Evolutionary conservation across 192 early-diverging fungal genomes (phyloP), one percentile per base, ranked within the genome.

Genomic region (Gamsiella multidivaricata): DNA sequence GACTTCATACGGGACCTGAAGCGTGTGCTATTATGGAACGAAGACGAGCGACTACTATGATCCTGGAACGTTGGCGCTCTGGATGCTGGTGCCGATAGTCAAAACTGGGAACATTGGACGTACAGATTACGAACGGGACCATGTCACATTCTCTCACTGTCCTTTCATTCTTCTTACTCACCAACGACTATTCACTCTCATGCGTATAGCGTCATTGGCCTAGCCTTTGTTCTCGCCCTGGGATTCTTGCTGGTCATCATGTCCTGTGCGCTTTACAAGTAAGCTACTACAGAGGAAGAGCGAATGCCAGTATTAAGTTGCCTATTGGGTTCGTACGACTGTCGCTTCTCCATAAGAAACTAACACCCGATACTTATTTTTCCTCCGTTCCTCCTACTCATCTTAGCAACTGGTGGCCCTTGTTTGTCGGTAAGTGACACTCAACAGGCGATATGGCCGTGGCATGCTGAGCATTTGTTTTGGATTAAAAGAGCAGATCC

Each of bases 171-270:
- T n/a, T n/a, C n/a, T n/a, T n/a, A n/a, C n/a, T n/a, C n/a, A n/a
- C n/a, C n/a, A n/a, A n/a, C n/a, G n/a, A n/a, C n/a, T n/a, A n/a
- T n/a, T n/a, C n/a, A n/a, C n/a, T n/a, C n/a, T n/a, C n/a, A n/a
- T n/a, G n/a, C n/a, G n/a, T 28, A 47, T 25, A 88, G 85, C 37
- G 95, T 97, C 51, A 95, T 96, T 64, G 91, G 80, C 41, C 86
- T 99, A 39, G 93, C 97, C 25, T 95, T 97, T 81, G 93, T 94
- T 59, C 85, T 99, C 47, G 96, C 95, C 15, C 81, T 87, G 57
- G 97, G 97, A 29, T 95, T 97, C 66, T 85, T 99, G 68, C 87
- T 96, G 28, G 94, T 94, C 59, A 97, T 97, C 73, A 88, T 99
- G 55, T 97, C 96, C 15, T 97, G 95, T 70, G 97, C 97, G 32